A percentile compares a stretch with the other conserved stretches of the same genome.
Evolutionary conservation across 1,139 yeast species (phyloP).

Genomic region (Blastobotrys indianensis): DNA sequence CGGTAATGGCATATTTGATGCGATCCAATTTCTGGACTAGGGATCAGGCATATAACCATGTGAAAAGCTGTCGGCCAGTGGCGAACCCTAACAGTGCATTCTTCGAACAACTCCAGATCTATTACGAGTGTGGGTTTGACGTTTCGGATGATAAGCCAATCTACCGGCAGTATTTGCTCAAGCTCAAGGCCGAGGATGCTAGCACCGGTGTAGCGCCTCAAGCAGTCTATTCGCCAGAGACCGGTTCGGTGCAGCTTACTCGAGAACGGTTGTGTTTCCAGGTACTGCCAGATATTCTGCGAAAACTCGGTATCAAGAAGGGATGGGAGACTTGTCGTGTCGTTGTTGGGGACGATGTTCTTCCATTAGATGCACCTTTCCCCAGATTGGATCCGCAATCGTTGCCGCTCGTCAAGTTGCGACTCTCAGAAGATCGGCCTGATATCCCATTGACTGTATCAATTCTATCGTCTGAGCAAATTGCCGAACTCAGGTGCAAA

Average conservation of each 20-base stretch:
- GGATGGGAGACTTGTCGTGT: conserved; percentile 11
- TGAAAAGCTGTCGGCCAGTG: conserved; percentile 51
- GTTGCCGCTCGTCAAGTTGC: background rate
- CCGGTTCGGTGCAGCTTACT: background rate
- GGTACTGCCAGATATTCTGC: conserved; percentile 6
- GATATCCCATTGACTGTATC: conserved; percentile 1
- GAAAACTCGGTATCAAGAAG: conserved; percentile 3
- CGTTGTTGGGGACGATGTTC: conserved; percentile 10
- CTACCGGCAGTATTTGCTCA: conserved; percentile 50
- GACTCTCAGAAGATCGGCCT: conserved; percentile 1
- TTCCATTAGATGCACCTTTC: conserved; percentile 4
- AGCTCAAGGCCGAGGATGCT: conserved; percentile 33
- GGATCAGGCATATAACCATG: conserved; percentile 64
- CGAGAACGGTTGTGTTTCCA: conserved; percentile 1
- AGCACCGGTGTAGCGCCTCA: conserved; percentile 6
- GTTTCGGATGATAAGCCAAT: conserved; percentile 36
- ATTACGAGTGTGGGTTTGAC: conserved; percentile 44
- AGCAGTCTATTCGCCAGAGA: background rate
- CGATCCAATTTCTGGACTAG: conserved; percentile 54
- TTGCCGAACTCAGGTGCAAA: conserved; percentile 29
- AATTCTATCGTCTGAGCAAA: conserved; percentile 8
- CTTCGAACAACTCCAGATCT: conserved; percentile 61
- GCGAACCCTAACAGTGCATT: conserved; percentile 79
- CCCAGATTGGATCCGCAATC: background rate
- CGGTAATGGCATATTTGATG: conserved; percentile 76